Base-by-base conservation (phyloP, 208 protist genomes). In the Trypanosoma theileri region DNA sequence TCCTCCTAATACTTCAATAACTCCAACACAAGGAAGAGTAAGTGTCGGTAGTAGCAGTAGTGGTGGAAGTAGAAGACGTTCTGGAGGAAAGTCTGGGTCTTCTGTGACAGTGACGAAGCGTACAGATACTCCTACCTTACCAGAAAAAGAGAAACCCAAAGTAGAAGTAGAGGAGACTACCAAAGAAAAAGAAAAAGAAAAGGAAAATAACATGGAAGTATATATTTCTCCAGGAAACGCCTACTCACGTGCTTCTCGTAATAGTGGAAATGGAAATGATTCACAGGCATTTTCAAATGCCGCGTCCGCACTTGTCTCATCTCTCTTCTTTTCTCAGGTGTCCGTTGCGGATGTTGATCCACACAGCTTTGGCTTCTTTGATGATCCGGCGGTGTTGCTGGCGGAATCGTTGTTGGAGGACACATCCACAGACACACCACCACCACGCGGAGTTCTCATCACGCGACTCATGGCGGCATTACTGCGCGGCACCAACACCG, bases 391-490 rank as follows among this genome's bases (percentile, higher is more conserved):
- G 12, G 65, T 76, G 26, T n/a, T 65, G 16, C 10, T 70, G 7
- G 68, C 67, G 11, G 68, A 71, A 48, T 69, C 63, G 13, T 45
- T 72, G 44, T 24, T 79, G 44, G 64, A 66, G 22, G 44, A 75
- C 45, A 41, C 16, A 12, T 22, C 66, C 17, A 57, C 75, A 16
- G 73, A 76, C 10, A 54, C 85, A 17, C 73, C 76, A n/a, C 61
- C 82, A 12, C 80, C 73, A 0, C 56, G 46, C 21, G 66, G 71
- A 13, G 84, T 81, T 60, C 40, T 95, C 42, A 51, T 92, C 28
- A 95, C 85, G 16, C 83, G 80, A 21, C 81, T 91, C 19, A 78
- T 92, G 53, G 83, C 85, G 22, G 74, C 72, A 7, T 63, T 81
- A 35, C 52, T 88, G 61, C 75, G 73, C 28, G 78, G 78, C 14